Conservation (phyloP, 176 grass and related monocot species). For the Puccinellia tenuiflora region DNA sequence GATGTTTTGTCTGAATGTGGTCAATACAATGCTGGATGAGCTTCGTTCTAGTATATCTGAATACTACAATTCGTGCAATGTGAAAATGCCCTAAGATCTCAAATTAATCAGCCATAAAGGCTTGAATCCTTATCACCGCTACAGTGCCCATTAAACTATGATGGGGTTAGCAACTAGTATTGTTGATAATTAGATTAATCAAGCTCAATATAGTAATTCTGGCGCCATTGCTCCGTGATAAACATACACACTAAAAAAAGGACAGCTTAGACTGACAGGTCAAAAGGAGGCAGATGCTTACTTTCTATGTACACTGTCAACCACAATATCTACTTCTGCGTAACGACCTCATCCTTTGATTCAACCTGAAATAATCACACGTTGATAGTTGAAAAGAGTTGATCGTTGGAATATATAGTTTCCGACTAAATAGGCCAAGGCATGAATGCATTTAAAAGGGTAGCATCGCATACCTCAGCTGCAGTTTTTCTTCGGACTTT, state of each 20-base stretch:
- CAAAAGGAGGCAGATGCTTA: conserved; percentile 21
- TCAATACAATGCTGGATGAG: background rate
- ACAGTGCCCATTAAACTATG: background rate
- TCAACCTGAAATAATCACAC: conserved; percentile 48
- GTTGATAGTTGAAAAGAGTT: conserved; percentile 2
- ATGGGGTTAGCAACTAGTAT: background rate
- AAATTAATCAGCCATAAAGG: background rate
- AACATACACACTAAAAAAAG: background rate
- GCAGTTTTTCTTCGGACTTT: conserved; percentile 49
- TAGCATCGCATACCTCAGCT: conserved; percentile 43
- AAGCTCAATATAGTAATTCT: background rate
- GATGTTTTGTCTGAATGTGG: background rate
- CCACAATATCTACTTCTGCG: conserved; percentile 18
- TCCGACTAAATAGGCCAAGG: background rate
- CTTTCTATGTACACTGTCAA: conserved; percentile 26
- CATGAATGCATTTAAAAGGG: background rate
- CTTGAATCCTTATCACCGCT: background rate
- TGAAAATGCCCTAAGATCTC: background rate
- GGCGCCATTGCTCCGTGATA: background rate
- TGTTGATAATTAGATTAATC: background rate
- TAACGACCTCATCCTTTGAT: conserved; percentile 51
- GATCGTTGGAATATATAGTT: background rate
- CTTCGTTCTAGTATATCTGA: background rate
- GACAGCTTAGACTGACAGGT: background rate
- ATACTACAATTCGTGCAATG: background rate